A percentile compares a stretch with the other conserved stretches of the same genome.
These are phyloP conservation scores for Metarhizium humberi DNA, from an alignment of 2,329 filamentous ascomycete genomes.

Conservation along the genomic window DNA sequence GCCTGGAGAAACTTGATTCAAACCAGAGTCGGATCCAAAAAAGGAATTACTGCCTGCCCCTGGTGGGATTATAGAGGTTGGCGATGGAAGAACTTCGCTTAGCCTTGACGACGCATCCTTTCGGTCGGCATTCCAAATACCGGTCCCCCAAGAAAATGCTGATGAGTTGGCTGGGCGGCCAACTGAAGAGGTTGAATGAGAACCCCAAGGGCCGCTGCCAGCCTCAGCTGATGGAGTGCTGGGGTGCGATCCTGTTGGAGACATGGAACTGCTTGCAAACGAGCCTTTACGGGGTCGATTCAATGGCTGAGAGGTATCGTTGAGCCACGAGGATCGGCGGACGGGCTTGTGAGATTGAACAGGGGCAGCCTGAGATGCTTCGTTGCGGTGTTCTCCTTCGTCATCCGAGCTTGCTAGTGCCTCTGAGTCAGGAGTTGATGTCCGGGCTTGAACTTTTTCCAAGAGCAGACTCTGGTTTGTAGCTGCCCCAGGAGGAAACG, in stretches of 20 bases:
- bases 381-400: conserved; percentile 62
- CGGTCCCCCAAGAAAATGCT: conserved; percentile 62
- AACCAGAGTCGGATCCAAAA: conserved; percentile 34
- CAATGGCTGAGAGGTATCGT: conserved; percentile 62
- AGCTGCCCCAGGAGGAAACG: conserved; percentile 35
- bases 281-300: conserved; percentile 65
- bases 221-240: conserved; percentile 65
- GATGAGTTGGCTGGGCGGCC: conserved; percentile 32
- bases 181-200: conserved; percentile 38
- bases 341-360: conserved; percentile 49
- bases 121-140: conserved; percentile 74
- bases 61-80: conserved; percentile 51
- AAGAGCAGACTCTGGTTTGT: conserved; percentile 57
- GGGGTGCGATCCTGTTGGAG: conserved; percentile 71
- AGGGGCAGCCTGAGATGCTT: conserved; percentile 31
- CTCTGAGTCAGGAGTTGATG: conserved; percentile 89
- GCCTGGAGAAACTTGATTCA: conserved; percentile 40
- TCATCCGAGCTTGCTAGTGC: conserved; percentile 91
- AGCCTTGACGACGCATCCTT: conserved; percentile 69
- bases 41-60: conserved; percentile 35
- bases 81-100: conserved; percentile 66
- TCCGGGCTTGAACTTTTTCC: conserved; percentile 69
- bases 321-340: conserved; percentile 75
- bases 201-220: conserved; percentile 42
- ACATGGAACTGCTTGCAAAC: conserved; percentile 67